A percentile compares a stretch with the other conserved stretches of the same genome.
Evolutionary conservation across 768 basidiomycete genomes (phyloP).

Genomic region (Fomitopsis pulvina): DNA sequence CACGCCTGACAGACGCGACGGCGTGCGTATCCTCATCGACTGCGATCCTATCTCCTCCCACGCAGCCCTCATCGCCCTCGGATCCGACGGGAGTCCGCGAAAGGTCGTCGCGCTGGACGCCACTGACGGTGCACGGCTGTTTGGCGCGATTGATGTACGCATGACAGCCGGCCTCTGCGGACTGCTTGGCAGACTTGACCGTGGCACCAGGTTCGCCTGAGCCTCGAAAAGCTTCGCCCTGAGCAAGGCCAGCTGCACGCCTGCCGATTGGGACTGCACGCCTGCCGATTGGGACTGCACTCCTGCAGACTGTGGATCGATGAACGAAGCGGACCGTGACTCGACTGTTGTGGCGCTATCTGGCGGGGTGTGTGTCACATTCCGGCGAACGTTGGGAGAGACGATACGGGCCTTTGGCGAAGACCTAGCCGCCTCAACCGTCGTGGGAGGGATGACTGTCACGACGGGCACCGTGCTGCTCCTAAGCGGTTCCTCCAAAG

Average conservation of each 20-base stretch:
- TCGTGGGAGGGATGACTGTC: neutral
- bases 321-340: neutral
- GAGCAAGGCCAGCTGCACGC: too few species aligned
- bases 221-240: too few species aligned
- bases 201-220: too few species aligned
- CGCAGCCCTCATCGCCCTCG: neutral
- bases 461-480: neutral
- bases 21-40: neutral
- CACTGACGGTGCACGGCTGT: neutral
- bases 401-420: neutral
- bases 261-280: too few species aligned
- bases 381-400: neutral
- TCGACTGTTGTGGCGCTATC: neutral
- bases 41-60: neutral
- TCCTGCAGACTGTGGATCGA: too few species aligned
- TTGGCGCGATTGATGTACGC: neutral
- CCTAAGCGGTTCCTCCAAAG: neutral
- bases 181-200: too few species aligned
- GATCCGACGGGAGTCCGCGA: slow-evolving; percentile 1
- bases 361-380: neutral
- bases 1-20: neutral
- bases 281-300: too few species aligned
- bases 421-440: neutral
- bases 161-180: neutral
- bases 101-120: neutral